phyloP scores from a whole-genome alignment of 441 rosid genomes.

The Macaranga tanarius region DNA sequence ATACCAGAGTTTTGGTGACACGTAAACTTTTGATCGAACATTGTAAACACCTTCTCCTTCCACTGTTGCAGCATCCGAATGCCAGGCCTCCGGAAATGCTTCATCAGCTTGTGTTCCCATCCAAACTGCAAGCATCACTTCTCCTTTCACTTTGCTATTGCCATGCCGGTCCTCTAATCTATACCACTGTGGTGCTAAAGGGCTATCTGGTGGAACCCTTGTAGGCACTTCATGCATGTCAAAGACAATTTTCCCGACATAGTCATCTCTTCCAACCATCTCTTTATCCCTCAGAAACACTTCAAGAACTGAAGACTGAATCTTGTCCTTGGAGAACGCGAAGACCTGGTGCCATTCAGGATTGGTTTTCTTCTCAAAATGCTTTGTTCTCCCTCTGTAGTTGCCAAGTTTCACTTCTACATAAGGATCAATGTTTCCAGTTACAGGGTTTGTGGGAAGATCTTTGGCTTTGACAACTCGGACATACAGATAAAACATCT shows the following conservation, averaged over 20 bases:
- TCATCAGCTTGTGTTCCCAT: conserved; percentile 96
- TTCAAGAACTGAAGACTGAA: conserved; percentile 85
- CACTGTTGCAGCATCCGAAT: conserved; percentile 72
- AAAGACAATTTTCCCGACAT: conserved; percentile 63
- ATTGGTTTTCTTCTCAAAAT: conserved; percentile 86
- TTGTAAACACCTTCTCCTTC: conserved; percentile 69
- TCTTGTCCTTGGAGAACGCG: conserved; percentile 89
- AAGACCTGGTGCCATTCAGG: conserved; percentile 95
- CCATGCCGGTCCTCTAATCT: conserved; percentile 66
- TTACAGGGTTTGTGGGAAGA: conserved; percentile 67
- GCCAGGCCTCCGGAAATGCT: conserved; percentile 92
- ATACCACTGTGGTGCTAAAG: conserved; percentile 97
- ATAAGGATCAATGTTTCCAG: conserved; percentile 85
- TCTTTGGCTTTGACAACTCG: conserved; percentile 87
- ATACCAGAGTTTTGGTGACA: conserved; percentile 91
- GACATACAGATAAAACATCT: conserved; percentile 76
- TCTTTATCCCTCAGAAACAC: conserved; percentile 76
- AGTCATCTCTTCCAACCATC: conserved; percentile 71
- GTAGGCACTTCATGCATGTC: conserved; percentile 90
- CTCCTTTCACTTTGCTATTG: conserved; percentile 72
- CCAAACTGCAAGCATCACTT: conserved; percentile 96
- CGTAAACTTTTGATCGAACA: conserved; percentile 75
- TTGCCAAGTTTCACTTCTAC: conserved; percentile 91
- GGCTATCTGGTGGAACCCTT: conserved; percentile 93
- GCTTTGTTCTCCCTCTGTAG: conserved; percentile 79